Conservation (phyloP, 345 rosid genomes). For the Linum tenue region DNA sequence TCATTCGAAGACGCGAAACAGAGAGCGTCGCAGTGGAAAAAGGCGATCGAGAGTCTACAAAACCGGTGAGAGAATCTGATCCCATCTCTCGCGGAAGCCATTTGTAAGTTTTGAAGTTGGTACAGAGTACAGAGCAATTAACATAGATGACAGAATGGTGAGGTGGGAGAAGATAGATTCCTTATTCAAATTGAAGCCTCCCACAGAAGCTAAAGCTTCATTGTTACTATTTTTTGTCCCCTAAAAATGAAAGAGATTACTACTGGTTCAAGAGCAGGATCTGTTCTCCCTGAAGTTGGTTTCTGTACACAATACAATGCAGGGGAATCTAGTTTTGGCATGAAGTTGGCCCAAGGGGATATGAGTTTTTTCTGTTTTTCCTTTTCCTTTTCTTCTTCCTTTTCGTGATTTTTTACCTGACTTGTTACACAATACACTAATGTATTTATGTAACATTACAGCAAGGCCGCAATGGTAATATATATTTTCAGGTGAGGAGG, state of each 20-base stretch:
- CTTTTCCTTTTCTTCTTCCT: too few relatives aligned
- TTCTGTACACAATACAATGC: too few relatives aligned
- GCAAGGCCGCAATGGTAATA: background rate
- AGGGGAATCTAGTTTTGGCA: too few relatives aligned
- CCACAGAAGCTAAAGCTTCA: too few relatives aligned
- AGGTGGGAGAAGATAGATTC: background rate
- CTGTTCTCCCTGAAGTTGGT: too few relatives aligned
- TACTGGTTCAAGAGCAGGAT: background rate
- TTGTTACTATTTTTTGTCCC: background rate
- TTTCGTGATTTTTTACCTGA: too few relatives aligned
- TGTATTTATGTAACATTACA: background rate
- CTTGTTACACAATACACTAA: too few relatives aligned
- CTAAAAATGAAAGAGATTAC: background rate
- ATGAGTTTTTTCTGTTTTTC: background rate
- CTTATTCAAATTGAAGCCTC: background rate
- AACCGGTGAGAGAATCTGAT: slow-evolving; percentile 38
- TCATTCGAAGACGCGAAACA: slow-evolving; percentile 89
- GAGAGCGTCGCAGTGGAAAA: slow-evolving; percentile 89
- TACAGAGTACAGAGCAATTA: background rate
- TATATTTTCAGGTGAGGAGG: too few relatives aligned
- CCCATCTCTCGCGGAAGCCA: background rate
- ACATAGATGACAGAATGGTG: background rate
- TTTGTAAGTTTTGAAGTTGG: background rate
- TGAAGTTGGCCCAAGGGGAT: background rate
- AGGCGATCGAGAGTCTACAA: slow-evolving; percentile 89